phyloP scores from a whole-genome alignment of 257 asterid genomes.

The Marsdenia floribunda region DNA sequence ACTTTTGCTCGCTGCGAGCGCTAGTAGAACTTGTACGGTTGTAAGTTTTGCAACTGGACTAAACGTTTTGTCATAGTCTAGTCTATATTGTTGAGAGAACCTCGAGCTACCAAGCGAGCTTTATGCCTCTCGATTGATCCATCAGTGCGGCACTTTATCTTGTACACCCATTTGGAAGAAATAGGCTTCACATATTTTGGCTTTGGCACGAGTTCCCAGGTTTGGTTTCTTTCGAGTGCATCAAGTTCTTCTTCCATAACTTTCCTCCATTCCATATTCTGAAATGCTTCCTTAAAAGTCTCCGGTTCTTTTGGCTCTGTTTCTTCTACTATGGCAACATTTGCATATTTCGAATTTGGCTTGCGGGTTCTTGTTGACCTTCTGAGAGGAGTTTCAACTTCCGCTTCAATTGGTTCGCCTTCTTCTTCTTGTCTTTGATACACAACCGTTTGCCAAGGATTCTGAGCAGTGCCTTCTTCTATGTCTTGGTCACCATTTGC shows the following conservation, averaged over 20 bases:
- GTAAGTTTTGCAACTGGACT: background rate
- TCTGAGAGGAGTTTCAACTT: background rate
- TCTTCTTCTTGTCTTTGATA: background rate
- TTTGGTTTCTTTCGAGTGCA: background rate
- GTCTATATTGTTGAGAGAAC: background rate
- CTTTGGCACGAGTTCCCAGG: conserved; percentile 6
- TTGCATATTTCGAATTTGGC: conserved; percentile 3
- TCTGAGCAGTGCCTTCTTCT: background rate
- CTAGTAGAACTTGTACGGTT: background rate
- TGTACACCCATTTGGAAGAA: background rate
- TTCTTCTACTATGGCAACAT: conserved; percentile 10
- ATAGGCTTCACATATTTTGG: conserved; percentile 10
- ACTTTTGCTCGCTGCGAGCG: background rate
- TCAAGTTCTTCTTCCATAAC: conserved; percentile 6
- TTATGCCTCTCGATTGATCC: conserved; percentile 10
- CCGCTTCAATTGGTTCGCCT: background rate
- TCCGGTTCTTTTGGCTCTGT: conserved; percentile 18
- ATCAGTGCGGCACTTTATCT: background rate
- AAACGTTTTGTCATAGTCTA: conserved; percentile 1
- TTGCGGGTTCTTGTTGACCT: background rate
- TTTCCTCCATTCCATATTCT: conserved; percentile 4
- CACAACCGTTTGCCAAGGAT: conserved; percentile 14
- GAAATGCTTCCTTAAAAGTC: conserved; percentile 7
- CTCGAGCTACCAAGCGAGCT: background rate
- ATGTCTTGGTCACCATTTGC: no score